phyloP scores from a whole-genome alignment of 2,329 filamentous ascomycete species.

The Cladophialophora immunda region DNA sequence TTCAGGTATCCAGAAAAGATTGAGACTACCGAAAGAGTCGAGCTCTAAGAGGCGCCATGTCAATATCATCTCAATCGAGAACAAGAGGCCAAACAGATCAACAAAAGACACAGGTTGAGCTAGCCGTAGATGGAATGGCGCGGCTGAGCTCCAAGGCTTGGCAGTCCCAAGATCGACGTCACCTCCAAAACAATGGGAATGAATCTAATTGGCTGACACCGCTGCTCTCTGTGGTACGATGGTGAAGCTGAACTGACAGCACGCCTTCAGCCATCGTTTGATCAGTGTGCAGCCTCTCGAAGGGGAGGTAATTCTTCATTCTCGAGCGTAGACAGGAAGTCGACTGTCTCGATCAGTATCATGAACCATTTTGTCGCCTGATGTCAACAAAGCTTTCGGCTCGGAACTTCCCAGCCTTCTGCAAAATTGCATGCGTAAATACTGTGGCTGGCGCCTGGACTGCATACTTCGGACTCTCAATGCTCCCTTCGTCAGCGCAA shows the following conservation, averaged over 20 bases:
- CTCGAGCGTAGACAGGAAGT: background rate
- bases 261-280: background rate
- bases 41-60: conserved; percentile 6
- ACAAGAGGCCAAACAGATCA: background rate
- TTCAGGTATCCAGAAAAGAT: conserved; percentile 72
- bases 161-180: conserved; percentile 8
- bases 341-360: background rate
- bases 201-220: background rate
- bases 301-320: background rate
- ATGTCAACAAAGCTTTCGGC: background rate
- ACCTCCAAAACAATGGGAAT: conserved; percentile 7
- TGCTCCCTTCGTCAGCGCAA: background rate
- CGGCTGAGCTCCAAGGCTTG: background rate
- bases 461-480: conserved; percentile 27
- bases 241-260: background rate
- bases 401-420: conserved; percentile 30
- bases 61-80: background rate
- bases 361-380: conserved; percentile 4
- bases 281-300: background rate
- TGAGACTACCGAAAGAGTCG: conserved; percentile 60
- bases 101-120: background rate
- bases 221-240: background rate
- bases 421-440: conserved; percentile 30
- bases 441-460: conserved; percentile 38
- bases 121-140: background rate